These are phyloP conservation scores for Poa annua DNA, from an alignment of 176 grass and related monocot species.

Conservation along the genomic window DNA sequence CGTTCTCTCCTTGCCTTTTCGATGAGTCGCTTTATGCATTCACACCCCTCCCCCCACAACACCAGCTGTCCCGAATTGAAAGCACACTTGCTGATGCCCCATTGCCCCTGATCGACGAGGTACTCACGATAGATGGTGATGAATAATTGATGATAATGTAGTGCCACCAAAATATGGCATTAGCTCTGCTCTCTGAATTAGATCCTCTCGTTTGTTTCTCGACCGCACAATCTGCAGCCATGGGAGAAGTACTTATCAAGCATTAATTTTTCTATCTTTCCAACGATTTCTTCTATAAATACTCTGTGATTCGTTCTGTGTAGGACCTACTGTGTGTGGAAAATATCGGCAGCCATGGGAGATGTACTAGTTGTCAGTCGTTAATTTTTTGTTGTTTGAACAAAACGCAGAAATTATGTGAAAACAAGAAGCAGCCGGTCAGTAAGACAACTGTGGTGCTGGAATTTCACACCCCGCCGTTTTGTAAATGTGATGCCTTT, in stretches of 20 bases:
- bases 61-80: slow-evolving; percentile 39
- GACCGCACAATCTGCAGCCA: slow-evolving; percentile 7
- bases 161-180: background rate
- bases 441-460: background rate
- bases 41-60: background rate
- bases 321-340: background rate
- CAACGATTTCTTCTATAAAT: background rate
- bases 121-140: background rate
- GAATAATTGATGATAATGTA: background rate
- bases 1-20: background rate
- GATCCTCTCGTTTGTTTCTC: background rate
- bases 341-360: slow-evolving; percentile 18
- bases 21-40: slow-evolving; percentile 47
- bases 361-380: background rate
- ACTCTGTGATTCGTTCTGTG: background rate
- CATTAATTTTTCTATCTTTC: no score
- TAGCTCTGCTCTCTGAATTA: background rate
- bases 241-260: no score
- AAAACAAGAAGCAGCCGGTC: background rate
- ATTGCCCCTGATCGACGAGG: background rate
- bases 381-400: background rate
- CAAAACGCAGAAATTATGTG: background rate
- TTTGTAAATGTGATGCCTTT: background rate
- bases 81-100: background rate
- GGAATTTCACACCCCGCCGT: background rate